Evolutionary conservation across 176 grass and related monocot species (phyloP).

Genomic region (barley (Hordeum vulgare)): DNA sequence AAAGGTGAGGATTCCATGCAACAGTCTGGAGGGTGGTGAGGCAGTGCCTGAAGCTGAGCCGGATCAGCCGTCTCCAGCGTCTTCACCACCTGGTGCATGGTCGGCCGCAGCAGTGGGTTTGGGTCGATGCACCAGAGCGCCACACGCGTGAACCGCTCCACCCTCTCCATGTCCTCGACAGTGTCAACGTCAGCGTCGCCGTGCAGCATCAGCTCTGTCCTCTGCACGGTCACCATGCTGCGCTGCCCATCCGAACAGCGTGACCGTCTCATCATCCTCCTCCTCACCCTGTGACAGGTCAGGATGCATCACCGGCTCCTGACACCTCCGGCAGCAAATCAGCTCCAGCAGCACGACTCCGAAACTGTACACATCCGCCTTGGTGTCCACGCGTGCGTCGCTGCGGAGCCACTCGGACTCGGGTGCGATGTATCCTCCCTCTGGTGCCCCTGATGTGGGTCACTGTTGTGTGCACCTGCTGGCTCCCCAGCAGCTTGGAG

Average conservation of each 20-base stretch:
- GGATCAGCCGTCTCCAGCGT: background rate
- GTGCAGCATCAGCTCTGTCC: background rate
- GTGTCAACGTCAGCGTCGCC: background rate
- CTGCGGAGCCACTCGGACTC: conserved; percentile 18
- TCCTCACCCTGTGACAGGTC: too few species aligned
- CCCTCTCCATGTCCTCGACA: background rate
- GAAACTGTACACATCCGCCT: conserved; percentile 63
- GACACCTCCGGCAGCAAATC: conserved; percentile 8
- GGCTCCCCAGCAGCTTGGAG: background rate
- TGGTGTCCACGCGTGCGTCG: background rate
- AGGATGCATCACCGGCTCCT: background rate
- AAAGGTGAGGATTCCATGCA: conserved; percentile 6
- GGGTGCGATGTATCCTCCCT: background rate
- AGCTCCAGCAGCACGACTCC: conserved; percentile 71
- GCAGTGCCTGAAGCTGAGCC: background rate
- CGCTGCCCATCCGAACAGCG: conserved; percentile 18
- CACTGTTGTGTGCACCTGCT: background rate
- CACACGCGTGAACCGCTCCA: background rate
- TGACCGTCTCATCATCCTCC: background rate
- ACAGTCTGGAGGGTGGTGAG: background rate
- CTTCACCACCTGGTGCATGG: conserved; percentile 5
- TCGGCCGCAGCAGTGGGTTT: background rate
- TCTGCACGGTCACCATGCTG: background rate
- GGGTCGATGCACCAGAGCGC: conserved; percentile 9
- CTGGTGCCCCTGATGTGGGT: background rate